Conservation (phyloP, 805 yeast genomes). For the Isabelozyma rhagii region DNA sequence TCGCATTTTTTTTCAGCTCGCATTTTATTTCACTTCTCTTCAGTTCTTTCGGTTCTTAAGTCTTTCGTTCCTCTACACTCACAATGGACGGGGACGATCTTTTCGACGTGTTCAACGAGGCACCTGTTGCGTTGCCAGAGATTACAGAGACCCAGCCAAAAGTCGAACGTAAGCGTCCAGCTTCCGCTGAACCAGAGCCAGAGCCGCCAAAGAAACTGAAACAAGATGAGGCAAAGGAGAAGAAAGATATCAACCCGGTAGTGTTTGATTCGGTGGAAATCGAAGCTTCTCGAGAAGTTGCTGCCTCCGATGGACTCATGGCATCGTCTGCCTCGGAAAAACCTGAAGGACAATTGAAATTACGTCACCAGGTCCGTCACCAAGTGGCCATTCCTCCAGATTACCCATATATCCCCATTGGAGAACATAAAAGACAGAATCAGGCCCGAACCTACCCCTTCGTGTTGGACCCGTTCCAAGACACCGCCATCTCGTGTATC, state of each 20-base stretch:
- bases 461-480: conserved; percentile 94
- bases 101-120: conserved; percentile 61
- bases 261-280: conserved; percentile 86
- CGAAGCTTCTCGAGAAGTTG: conserved; percentile 85
- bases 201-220: conserved; percentile 18
- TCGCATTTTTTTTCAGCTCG: neutral
- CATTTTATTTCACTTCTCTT: neutral
- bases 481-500: conserved; percentile 92
- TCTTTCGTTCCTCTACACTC: neutral
- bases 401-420: conserved; percentile 83
- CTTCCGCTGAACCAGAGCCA: conserved; percentile 14
- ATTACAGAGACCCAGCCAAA: conserved; percentile 13
- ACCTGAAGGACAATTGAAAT: conserved; percentile 50
- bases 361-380: conserved; percentile 93
- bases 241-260: conserved; percentile 58
- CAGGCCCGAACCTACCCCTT: conserved; percentile 93
- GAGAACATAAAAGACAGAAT: conserved; percentile 71
- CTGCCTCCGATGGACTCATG: conserved; percentile 72
- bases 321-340: conserved; percentile 22
- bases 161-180: conserved; percentile 14
- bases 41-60: conserved; percentile 1
- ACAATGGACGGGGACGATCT: conserved; percentile 50
- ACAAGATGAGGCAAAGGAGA: conserved; percentile 20
- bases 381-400: conserved; percentile 96
- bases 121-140: conserved; percentile 37